phyloP scores from a whole-genome alignment of 139 green algal genomes.

The Chlamydomonas incerta region DNA sequence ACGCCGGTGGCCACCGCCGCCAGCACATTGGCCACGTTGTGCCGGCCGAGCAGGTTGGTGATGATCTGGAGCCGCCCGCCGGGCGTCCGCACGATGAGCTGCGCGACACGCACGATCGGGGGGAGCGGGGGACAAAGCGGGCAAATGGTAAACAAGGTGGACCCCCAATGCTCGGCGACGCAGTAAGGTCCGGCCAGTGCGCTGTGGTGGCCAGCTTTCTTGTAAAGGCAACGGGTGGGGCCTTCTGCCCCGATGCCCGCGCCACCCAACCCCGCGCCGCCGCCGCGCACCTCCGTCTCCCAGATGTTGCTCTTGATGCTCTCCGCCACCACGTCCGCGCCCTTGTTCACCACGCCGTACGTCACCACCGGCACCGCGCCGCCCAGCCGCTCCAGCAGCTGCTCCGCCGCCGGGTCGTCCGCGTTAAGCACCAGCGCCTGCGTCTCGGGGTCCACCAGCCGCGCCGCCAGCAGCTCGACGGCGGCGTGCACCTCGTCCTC shows the following conservation, averaged over 20 bases:
- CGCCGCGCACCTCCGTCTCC: conserved; percentile 84
- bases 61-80: conserved; percentile 79
- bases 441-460: conserved; percentile 16
- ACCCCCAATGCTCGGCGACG: too few species aligned
- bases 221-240: too few species aligned
- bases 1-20: conserved; percentile 90
- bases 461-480: not conserved
- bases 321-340: conserved; percentile 81
- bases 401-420: conserved; percentile 71
- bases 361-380: conserved; percentile 73
- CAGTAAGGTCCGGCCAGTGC: too few species aligned
- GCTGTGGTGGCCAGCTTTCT: too few species aligned
- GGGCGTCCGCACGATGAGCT: conserved; percentile 68
- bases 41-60: conserved; percentile 80
- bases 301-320: conserved; percentile 75
- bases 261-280: too few species aligned
- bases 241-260: too few species aligned
- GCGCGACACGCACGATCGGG: too few species aligned
- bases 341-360: conserved; percentile 65
- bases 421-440: conserved; percentile 90
- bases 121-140: too few species aligned
- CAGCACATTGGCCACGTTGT: conserved; percentile 94
- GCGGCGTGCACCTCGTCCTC: not conserved
- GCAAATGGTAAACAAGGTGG: not conserved
- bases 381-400: conserved; percentile 22